Evolutionary conservation across 2,329 filamentous ascomycete species (phyloP).

Genomic region (Orbilia blumenaviensis): DNA sequence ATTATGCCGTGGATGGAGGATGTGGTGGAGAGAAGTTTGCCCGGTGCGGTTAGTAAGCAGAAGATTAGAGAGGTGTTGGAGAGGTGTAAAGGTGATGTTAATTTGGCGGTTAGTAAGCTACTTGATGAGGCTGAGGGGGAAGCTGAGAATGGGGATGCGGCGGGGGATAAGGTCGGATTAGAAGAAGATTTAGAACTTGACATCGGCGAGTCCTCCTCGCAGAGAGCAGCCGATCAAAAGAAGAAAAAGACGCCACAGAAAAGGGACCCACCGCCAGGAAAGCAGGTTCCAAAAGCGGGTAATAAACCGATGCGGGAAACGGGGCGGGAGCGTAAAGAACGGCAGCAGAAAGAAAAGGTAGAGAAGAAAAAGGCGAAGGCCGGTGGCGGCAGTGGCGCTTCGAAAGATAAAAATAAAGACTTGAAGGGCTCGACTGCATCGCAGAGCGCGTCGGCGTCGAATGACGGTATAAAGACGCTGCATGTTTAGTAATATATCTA

Average conservation of each 20-base stretch:
- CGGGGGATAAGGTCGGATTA: not conserved
- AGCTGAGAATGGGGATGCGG: not conserved
- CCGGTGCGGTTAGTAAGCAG: slow-evolving; percentile 65
- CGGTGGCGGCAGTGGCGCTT: not conserved
- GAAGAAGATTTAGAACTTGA: slow-evolving; percentile 23
- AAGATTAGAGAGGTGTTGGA: slow-evolving; percentile 67
- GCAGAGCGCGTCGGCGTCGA: not conserved
- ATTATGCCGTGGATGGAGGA: slow-evolving; percentile 69
- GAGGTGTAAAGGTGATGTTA: slow-evolving; percentile 67
- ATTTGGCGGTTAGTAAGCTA: slow-evolving; percentile 66
- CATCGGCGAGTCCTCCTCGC: not conserved
- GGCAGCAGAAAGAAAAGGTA: slow-evolving; percentile 37
- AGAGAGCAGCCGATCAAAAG: not conserved
- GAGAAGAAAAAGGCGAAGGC: slow-evolving; percentile 37
- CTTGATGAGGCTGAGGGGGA: slow-evolving; percentile 65
- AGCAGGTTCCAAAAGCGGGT: not conserved
- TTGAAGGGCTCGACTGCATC: not conserved
- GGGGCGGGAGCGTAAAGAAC: slow-evolving; percentile 43
- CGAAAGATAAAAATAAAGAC: not conserved
- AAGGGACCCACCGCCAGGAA: not conserved
- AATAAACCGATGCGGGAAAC: slow-evolving; percentile 33
- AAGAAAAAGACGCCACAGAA: not conserved
- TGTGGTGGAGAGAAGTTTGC: slow-evolving; percentile 66
- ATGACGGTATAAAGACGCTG: slow-evolving; percentile 37
- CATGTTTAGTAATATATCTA: slow-evolving; percentile 49